Evolutionary conservation across 352 stramenopile genomes (phyloP).

Genomic region (Phytophthora pisi): DNA sequence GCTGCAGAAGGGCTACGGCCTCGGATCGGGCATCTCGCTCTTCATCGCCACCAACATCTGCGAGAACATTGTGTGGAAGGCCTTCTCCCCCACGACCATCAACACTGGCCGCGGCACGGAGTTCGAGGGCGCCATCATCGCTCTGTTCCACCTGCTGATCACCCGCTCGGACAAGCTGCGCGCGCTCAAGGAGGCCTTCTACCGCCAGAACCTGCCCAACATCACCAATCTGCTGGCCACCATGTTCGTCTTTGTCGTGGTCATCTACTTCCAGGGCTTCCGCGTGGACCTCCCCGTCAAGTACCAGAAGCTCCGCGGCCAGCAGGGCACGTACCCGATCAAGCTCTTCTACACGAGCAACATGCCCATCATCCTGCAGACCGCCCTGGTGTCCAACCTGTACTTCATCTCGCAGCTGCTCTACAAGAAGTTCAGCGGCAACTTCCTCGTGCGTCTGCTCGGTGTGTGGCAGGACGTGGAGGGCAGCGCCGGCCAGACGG

Average conservation of each 20-base stretch:
- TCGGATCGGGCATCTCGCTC: constrained; percentile 98
- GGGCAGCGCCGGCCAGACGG: constrained; percentile 92
- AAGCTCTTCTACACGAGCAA: constrained; percentile 99
- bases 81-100: constrained; percentile 99
- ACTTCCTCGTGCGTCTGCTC: constrained; percentile 98
- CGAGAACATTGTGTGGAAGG: constrained; percentile 99
- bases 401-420: constrained; percentile 99
- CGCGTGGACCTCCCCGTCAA: constrained; percentile 93
- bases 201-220: constrained; percentile 99
- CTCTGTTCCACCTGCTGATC: constrained; percentile 99
- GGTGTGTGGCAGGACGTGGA: constrained; percentile 99
- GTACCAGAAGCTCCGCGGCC: constrained; percentile 99
- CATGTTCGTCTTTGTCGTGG: constrained; percentile 98
- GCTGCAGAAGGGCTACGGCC: constrained; percentile 99
- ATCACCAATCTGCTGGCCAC: constrained; percentile 99
- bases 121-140: constrained; percentile 99
- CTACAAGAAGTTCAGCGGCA: constrained; percentile 98
- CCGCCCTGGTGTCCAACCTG: constrained; percentile 98
- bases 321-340: constrained; percentile 99
- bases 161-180: constrained; percentile 98
- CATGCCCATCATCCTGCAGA: constrained; percentile 99
- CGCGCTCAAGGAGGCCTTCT: constrained; percentile 98
- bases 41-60: constrained; percentile 99
- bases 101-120: constrained; percentile 99
- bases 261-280: constrained; percentile 99